These are phyloP conservation scores for Cryptosporidium bovis DNA, from an alignment of 169 alveolate genomes.

Conservation along the genomic window DNA sequence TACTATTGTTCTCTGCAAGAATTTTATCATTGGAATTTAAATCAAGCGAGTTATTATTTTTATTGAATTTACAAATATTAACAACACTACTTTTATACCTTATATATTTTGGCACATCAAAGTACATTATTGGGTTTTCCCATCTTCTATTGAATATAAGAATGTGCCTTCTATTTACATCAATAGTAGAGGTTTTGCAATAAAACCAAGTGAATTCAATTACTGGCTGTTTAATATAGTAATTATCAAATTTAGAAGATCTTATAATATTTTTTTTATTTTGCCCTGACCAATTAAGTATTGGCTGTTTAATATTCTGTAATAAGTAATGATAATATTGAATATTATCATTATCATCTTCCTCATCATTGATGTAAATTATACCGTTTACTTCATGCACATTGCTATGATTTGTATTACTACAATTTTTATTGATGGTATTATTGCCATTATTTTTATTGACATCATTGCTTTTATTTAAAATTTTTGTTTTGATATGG, in stretches of 20 bases:
- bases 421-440: too few relatives aligned
- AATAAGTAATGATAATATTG: neutral
- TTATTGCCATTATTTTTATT: neutral
- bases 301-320: conserved; percentile 1
- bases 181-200: conserved; percentile 40
- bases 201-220: conserved; percentile 71
- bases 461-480: too few relatives aligned
- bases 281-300: conserved; percentile 38
- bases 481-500: too few relatives aligned
- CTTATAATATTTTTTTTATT: conserved; percentile 11
- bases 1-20: neutral
- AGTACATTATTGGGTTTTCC: conserved; percentile 28
- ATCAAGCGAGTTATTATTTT: neutral
- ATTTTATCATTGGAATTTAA: neutral
- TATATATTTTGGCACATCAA: conserved; percentile 11
- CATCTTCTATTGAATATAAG: conserved; percentile 42
- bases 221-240: conserved; percentile 41
- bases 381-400: too few relatives aligned
- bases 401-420: too few relatives aligned
- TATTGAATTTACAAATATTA: neutral
- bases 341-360: neutral
- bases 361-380: neutral
- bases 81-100: neutral
- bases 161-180: conserved; percentile 56
- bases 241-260: conserved; percentile 33